Conservation (phyloP, 768 basidiomycete genomes). For the Bullera alba region DNA sequence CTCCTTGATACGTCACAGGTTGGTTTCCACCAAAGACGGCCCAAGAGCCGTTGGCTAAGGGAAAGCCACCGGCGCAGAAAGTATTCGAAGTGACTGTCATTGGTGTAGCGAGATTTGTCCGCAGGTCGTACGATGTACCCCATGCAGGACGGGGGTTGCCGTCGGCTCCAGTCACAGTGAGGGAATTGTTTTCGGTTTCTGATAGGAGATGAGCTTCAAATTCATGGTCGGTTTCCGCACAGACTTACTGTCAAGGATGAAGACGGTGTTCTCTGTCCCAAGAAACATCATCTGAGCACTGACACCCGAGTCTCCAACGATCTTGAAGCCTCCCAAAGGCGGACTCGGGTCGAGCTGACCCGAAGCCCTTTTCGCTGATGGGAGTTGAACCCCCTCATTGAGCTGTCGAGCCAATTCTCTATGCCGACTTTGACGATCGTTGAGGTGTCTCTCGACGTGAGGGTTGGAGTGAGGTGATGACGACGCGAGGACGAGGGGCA, state of each 20-base stretch:
- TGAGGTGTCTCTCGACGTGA: background rate
- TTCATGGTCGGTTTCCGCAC: background rate
- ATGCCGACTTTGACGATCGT: constrained; percentile 6
- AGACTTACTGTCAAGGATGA: constrained; percentile 62
- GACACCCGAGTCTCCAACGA: constrained; percentile 42
- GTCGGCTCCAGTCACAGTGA: constrained; percentile 24
- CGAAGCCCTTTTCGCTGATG: background rate
- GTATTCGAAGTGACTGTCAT: constrained; percentile 72
- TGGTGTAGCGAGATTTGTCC: constrained; percentile 55
- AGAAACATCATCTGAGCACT: constrained; percentile 46
- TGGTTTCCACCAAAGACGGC: constrained; percentile 69
- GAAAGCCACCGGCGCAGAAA: constrained; percentile 67
- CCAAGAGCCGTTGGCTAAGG: constrained; percentile 72
- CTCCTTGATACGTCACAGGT: constrained; percentile 45
- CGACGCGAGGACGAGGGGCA: background rate
- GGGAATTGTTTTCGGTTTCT: constrained; percentile 49
- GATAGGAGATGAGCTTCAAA: background rate
- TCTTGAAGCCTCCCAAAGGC: constrained; percentile 27
- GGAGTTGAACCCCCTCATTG: background rate
- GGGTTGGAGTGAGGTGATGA: background rate
- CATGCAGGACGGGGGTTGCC: constrained; percentile 52
- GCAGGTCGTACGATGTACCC: constrained; percentile 54
- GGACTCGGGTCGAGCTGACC: constrained; percentile 2
- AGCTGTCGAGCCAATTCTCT: constrained; percentile 9
- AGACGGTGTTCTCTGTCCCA: constrained; percentile 57